Evolutionary conservation across 1,284 basidiomycete species (phyloP), one percentile per base, ranked within the genome.

Genomic region (Cystobasidiaceae sp.): DNA sequence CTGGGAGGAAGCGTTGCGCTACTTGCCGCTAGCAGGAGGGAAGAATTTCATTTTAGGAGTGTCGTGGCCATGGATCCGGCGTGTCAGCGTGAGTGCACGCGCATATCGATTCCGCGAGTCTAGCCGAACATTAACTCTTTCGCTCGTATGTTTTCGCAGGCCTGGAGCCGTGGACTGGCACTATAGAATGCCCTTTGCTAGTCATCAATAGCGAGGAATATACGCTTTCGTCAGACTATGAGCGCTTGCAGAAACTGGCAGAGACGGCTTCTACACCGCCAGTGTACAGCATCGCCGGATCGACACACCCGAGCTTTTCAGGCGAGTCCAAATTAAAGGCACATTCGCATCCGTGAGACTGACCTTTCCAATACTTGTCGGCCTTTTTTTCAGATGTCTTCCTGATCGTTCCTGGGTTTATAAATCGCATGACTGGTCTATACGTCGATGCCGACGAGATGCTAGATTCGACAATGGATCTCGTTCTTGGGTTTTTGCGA

Each of bases 151-250:
- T 9, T 27, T 17, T 5, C n/a, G 21, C 56, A 67, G 66, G 66
- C 23, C 45, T 67, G 5, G 73, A 74, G 19, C 76, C 78, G 11
- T 78, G 76, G 76, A 66, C 63, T 11, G 71, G 70, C 37, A 68
- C 70, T 4, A 76, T 80, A 32, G 67, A 69, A 11, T 71, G 74
- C 25, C 79, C 79, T 0, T 68, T 80, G 30, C 75, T 81, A 6
- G 74, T 73, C 17, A 71, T 80, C 70, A 78, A 79, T 69, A 78
- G 75, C 15, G 79, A 80, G 57, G 77, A 79, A 44, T 80, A 77
- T 67, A 74, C 74, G 6, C 67, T 73, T 21, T 77, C 75, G 51
- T 58, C 67, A 23, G 75, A 64, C 6, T 68, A 28, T 48, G 15
- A 34, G 21, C 37, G 48, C 5, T 63, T 64, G 11, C 44, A 56